These are phyloP conservation scores for Zangia roseola DNA, from an alignment of 768 basidiomycete species.

Conservation along the genomic window DNA sequence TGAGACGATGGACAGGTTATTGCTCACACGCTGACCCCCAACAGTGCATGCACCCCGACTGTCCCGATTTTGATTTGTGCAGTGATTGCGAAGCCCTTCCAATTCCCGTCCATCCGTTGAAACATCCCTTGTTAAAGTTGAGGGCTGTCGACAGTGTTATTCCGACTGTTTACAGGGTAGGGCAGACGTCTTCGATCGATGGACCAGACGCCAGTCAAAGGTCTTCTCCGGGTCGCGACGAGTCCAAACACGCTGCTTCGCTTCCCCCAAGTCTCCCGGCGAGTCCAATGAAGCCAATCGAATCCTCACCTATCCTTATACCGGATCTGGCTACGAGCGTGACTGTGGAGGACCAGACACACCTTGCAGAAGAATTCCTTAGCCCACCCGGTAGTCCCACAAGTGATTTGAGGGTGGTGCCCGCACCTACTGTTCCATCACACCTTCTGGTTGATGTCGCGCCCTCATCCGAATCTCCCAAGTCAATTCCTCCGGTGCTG, in stretches of 20 bases:
- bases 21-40: conserved; percentile 1
- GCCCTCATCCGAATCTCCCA: conserved; percentile 8
- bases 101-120: conserved; percentile 67
- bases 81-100: conserved; percentile 76
- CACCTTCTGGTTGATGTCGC: conserved; percentile 11
- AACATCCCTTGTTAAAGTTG: conserved; percentile 77
- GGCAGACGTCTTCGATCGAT: conserved; percentile 8
- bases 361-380: conserved; percentile 22
- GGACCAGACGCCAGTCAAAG: not conserved
- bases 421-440: not conserved
- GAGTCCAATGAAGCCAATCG: not conserved
- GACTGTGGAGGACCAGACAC: conserved; percentile 2
- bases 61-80: conserved; percentile 83
- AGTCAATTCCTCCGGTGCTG: conserved; percentile 3
- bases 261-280: not conserved
- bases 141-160: conserved; percentile 48
- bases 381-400: conserved; percentile 20
- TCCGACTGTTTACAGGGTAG: conserved; percentile 40
- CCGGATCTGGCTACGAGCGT: not conserved
- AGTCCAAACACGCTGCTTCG: not conserved
- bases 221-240: not conserved
- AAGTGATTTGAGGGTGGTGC: not conserved
- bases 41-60: conserved; percentile 77
- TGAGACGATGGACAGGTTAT: conserved; percentile 23
- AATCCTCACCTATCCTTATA: not conserved